Evolutionary conservation across 176 grass and related monocot genomes (phyloP), one percentile per base, ranked within the genome.

Genomic region (Ananas comosus): DNA sequence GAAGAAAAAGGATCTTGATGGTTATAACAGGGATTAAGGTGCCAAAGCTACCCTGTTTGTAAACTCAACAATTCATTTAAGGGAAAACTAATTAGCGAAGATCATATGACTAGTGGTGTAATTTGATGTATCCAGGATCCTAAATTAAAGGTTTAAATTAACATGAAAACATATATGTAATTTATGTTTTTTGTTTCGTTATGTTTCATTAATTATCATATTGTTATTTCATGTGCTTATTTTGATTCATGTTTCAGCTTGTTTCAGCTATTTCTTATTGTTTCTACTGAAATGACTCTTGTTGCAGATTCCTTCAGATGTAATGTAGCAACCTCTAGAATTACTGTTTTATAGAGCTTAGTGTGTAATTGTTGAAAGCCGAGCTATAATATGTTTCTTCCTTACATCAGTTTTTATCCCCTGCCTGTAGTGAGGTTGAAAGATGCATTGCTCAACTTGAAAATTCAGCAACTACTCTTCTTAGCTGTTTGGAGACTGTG

Each of bases 391-490:
- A 22, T 76, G 21, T 64, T 65, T 74, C 21, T 76, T 65, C 6
- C 65, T 42, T 42, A 42, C 33, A 42, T 42, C 33, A 42, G 33
- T 42, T 16, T 68, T 7, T 29, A 19, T 49, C 53, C 64, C 42
- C 67, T 10, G 64, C 10, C 51, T 81, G 5, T 64, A 97, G 93
- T 70, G 86, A 85, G 81, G 80, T 88, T 80, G 74, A 86, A 53
- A 74, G 14, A 33, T 90, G 86, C n/a, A 67, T 97, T 52, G 81
- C 84, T 64, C 63, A 90, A 57, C 69, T 88, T 72, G 83, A 92
- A 85, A 82, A 90, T 79, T 92, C 89, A 47, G 87, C 89, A 78
- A 85, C 58, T 56, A 76, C 83, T 81, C 89, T 97, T 70, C 89
- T 97, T 52, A 61, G 80, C 65, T 97, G 93, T 73, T 83, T 97